These are phyloP conservation scores for Takakia lepidozioides DNA, from an alignment of 225 moss, liverwort and hornwort species.

Conservation along the genomic window DNA sequence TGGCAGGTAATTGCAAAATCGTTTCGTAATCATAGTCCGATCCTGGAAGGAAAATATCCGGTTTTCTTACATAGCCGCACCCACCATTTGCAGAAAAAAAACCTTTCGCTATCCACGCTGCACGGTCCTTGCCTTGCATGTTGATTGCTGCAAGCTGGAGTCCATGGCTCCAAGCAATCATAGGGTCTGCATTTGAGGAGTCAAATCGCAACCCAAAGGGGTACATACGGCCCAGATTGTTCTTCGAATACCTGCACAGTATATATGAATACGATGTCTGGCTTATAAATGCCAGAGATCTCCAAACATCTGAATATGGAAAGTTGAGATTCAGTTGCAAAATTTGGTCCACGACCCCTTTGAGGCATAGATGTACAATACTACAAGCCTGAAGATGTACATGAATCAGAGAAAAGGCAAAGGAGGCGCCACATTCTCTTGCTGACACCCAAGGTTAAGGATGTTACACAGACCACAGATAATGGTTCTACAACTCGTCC, in stretches of 20 bases:
- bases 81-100: conserved; percentile 64
- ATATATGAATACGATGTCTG: background rate
- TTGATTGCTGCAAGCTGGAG: conserved; percentile 85
- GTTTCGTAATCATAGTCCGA: conserved; percentile 11
- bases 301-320: background rate
- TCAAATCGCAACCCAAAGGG: conserved; percentile 85
- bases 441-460: background rate
- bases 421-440: too few species aligned
- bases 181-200: conserved; percentile 93
- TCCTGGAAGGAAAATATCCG: conserved; percentile 34
- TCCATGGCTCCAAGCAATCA: conserved; percentile 81
- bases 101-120: conserved; percentile 60
- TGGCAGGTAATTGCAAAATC: conserved; percentile 27
- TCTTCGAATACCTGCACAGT: conserved; percentile 62
- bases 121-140: conserved; percentile 82
- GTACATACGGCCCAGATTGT: conserved; percentile 77
- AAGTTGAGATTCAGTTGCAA: background rate
- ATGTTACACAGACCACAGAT: background rate
- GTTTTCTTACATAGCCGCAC: conserved; percentile 73
- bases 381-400: too few species aligned
- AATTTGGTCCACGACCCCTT: too few species aligned
- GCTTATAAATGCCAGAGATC: background rate
- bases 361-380: too few species aligned
- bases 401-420: too few species aligned
- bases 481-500: too few species aligned